A percentile compares a stretch with the other conserved stretches of the same genome.
Conservation (phyloP, 2,329 filamentous ascomycete genomes). For the Onygena corvina region DNA sequence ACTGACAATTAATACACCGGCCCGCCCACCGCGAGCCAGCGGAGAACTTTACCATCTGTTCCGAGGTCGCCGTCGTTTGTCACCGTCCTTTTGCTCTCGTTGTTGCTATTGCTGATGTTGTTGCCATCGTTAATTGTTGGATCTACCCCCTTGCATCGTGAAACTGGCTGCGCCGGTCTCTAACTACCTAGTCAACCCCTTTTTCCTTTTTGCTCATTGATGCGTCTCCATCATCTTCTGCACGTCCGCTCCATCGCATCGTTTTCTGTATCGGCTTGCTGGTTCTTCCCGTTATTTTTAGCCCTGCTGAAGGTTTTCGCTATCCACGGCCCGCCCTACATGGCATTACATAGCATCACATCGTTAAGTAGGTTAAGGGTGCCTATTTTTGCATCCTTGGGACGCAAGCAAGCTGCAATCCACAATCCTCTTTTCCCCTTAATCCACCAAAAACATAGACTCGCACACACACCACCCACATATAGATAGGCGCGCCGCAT, state of each 20-base stretch:
- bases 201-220: too few relatives aligned
- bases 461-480: not conserved
- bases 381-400: slow-evolving; percentile 1
- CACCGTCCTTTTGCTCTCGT: too few relatives aligned
- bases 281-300: slow-evolving; percentile 1
- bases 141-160: not conserved
- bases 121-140: not conserved
- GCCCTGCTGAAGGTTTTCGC: slow-evolving; percentile 4
- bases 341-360: slow-evolving; percentile 3
- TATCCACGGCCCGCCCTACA: slow-evolving; percentile 5
- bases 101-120: not conserved
- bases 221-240: too few relatives aligned
- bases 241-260: too few relatives aligned
- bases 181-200: not conserved
- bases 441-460: not conserved
- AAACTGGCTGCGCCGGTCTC: not conserved
- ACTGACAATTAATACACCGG: too few relatives aligned
- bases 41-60: too few relatives aligned
- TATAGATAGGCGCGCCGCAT: too few relatives aligned
- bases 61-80: too few relatives aligned
- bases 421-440: too few relatives aligned
- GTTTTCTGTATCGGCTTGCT: not conserved
- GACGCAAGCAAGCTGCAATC: too few relatives aligned
- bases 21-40: too few relatives aligned
- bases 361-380: not conserved